Conservation (phyloP, 306 rosid genomes). For the Hippophae tibetana region DNA sequence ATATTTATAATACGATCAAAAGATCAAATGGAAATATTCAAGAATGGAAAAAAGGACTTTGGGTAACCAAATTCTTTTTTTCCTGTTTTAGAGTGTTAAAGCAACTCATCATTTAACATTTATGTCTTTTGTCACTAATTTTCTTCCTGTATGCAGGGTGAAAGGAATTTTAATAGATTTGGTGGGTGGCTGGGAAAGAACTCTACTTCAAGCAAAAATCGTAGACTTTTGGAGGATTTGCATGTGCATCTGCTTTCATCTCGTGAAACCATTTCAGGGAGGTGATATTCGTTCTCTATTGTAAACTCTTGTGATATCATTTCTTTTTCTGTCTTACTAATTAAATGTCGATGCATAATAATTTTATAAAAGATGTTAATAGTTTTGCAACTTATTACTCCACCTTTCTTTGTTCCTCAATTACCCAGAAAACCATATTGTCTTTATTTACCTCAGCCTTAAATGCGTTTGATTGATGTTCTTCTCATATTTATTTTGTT, state of each 20-base stretch:
- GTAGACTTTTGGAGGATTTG: constrained; percentile 81
- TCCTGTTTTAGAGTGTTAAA: neutral
- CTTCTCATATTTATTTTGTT: too few relatives aligned
- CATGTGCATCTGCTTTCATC: constrained; percentile 89
- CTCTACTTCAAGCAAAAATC: constrained; percentile 71
- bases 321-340: too few relatives aligned
- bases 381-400: too few relatives aligned
- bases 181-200: constrained; percentile 97
- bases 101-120: constrained; percentile 4
- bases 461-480: too few relatives aligned
- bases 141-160: constrained; percentile 48
- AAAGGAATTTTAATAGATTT: constrained; percentile 79
- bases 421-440: too few relatives aligned
- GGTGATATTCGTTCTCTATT: constrained; percentile 37
- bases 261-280: constrained; percentile 67
- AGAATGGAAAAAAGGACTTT: neutral
- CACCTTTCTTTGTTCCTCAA: too few relatives aligned
- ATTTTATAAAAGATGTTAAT: too few relatives aligned
- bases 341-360: too few relatives aligned
- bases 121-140: constrained; percentile 11
- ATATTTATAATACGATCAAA: too few relatives aligned
- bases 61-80: constrained; percentile 11
- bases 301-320: constrained; percentile 6
- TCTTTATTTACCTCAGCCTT: too few relatives aligned
- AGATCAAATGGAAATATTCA: too few relatives aligned